phyloP scores from a whole-genome alignment of 305 asterid genomes.

The Caryopteris hybrid region DNA sequence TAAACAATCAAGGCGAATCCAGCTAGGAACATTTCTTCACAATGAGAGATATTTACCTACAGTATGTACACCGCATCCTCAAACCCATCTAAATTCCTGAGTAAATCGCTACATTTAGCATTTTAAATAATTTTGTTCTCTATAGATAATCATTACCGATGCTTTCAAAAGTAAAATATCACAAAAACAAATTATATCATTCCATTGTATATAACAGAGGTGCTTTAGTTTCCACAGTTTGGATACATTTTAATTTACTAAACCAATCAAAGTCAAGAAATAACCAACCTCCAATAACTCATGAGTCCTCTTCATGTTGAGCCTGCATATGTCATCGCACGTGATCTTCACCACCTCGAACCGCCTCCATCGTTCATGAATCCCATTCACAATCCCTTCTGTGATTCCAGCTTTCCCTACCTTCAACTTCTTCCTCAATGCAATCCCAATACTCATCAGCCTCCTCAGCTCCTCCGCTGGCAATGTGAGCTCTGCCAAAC shows the following conservation, averaged over 20 bases:
- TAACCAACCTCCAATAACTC: constrained; percentile 74
- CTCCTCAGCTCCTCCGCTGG: constrained; percentile 62
- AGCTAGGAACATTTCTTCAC: background rate
- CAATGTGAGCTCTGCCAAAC: constrained; percentile 80
- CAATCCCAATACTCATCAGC: constrained; percentile 66
- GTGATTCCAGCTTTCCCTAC: constrained; percentile 90
- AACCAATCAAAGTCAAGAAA: background rate
- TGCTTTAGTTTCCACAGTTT: background rate
- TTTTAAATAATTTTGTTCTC: background rate
- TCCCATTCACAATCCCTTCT: constrained; percentile 94
- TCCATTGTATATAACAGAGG: background rate
- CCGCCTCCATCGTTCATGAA: constrained; percentile 96
- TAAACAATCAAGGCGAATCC: too few relatives aligned
- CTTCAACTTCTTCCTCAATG: constrained; percentile 63
- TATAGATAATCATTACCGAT: background rate
- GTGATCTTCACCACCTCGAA: constrained; percentile 70
- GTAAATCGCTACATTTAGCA: background rate
- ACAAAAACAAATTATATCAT: background rate
- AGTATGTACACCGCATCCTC: background rate
- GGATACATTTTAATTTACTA: background rate
- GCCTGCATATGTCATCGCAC: constrained; percentile 81
- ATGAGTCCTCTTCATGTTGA: constrained; percentile 98
- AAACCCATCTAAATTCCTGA: background rate
- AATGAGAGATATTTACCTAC: background rate
- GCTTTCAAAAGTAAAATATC: background rate